Evolutionary conservation across 345 rosid species (phyloP).

Genomic region (Nephelium lappaceum): DNA sequence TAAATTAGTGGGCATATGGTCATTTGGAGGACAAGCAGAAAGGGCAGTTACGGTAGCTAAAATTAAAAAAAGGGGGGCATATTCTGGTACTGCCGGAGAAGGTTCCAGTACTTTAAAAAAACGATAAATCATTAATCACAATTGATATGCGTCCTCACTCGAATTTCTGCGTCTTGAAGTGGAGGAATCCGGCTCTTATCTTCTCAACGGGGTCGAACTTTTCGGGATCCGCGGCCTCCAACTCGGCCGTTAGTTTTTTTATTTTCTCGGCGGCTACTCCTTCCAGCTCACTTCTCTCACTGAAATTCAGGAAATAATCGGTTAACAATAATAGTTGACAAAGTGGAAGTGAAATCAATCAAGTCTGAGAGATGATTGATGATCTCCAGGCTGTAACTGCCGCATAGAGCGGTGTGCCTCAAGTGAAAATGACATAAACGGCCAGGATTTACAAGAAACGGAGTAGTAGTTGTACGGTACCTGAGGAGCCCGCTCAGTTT

Average conservation of each 20-base stretch:
- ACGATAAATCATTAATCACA: too few relatives aligned
- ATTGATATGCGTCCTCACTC: conserved; percentile 46
- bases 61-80: background rate
- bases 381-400: background rate
- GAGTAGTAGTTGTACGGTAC: conserved; percentile 29
- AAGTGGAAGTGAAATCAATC: conserved; percentile 10
- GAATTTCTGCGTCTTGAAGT: conserved; percentile 76
- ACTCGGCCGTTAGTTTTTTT: conserved; percentile 74
- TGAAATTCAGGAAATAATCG: conserved; percentile 34
- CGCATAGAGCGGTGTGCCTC: background rate
- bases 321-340: background rate
- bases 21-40: background rate
- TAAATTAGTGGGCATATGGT: background rate
- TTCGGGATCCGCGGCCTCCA: conserved; percentile 46
- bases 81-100: conserved; percentile 5
- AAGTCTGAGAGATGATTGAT: background rate
- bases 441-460: background rate
- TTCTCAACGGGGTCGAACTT: conserved; percentile 56
- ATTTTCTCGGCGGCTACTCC: conserved; percentile 82
- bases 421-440: background rate
- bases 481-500: conserved; percentile 81
- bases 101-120: background rate
- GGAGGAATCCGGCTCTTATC: conserved; percentile 71
- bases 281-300: conserved; percentile 65
- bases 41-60: background rate